Base-by-base conservation (phyloP, 208 protist genomes). In the Trypanosoma caninum region DNA sequence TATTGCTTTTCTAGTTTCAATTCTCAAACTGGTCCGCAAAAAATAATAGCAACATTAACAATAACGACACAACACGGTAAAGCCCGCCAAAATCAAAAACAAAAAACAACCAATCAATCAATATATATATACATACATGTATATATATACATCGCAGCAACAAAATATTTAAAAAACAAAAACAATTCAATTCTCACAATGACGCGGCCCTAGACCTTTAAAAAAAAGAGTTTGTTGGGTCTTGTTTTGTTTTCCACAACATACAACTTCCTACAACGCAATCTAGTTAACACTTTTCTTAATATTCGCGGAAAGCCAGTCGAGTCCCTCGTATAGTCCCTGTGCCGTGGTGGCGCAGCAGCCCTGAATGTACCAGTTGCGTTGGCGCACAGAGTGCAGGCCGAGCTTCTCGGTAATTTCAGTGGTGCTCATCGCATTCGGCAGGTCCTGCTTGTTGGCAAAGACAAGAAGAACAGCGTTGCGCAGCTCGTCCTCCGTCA, bases 371-470 rank as follows among this genome's bases (percentile, higher is more conserved):
- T 94, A 97, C 90, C 91, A 97, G 66, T 86, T 89, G 47, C 89
- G 91, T 69, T 98, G 78, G 63, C 84, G 84, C 48, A 99, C 76
- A 22, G 82, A 69, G 34, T 97, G 78, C 35, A 99, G 85, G 7
- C 93, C 94, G 2, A 99, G 83, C 78, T 97, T 95, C 62, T 99
- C 96, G 7, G 90, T 97, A 38, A 99, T 87, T 77, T 99, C 97
- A 6, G 87, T 94, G 11, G 86, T 95, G 64, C 83, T 93, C 89
- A 99, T 98, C 13, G 98, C 97, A 74, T 99, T 98, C 30, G 98
- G 97, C 33, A 99, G 65, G 87, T 99, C 98, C 79, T 99, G 97
- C 80, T 99, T 99, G 93, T 99, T 99, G n/a, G 98, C 98, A 56
- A 99, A 99, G 6, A 99, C 96, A 4, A 99, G 89, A 10, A 99